phyloP scores from a whole-genome alignment of 768 basidiomycete genomes.

The Tylopilus felleus region DNA sequence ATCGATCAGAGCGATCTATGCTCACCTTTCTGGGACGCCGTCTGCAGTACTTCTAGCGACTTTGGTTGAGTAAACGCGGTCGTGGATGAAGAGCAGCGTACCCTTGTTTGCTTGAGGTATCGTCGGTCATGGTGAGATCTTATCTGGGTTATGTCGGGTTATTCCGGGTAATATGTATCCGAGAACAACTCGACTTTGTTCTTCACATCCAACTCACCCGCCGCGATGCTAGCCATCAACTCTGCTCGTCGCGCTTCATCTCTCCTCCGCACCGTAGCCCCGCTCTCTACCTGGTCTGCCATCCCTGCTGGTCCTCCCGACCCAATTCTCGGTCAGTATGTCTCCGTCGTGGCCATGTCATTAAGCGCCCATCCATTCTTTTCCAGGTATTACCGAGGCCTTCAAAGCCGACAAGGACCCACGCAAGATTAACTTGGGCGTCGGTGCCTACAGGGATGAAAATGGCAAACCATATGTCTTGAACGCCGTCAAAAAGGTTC shows the following conservation, averaged over 20 bases:
- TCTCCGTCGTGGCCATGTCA: not conserved
- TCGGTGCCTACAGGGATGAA: conserved; percentile 93
- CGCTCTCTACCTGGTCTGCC: conserved; percentile 71
- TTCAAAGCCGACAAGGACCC: conserved; percentile 94
- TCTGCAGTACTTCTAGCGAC: conserved; percentile 9
- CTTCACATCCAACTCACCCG: not conserved
- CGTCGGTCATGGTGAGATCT: not conserved
- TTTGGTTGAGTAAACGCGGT: not conserved
- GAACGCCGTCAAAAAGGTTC: conserved; percentile 81
- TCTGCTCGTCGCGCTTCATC: conserved; percentile 50
- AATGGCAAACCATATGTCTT: conserved; percentile 95
- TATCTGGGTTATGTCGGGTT: conserved; percentile 7
- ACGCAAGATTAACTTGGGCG: conserved; percentile 96
- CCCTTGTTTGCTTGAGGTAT: conserved; percentile 1
- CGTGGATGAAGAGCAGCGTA: not conserved
- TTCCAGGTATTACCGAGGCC: conserved; percentile 83
- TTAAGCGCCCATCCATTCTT: conserved; percentile 9
- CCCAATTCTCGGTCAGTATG: conserved; percentile 76
- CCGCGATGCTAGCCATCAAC: conserved; percentile 39
- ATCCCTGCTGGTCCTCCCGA: conserved; percentile 90
- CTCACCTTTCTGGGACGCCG: conserved; percentile 12
- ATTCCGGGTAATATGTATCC: conserved; percentile 9
- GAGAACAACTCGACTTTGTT: too few species aligned
- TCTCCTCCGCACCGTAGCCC: conserved; percentile 37
- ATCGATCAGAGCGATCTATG: not conserved